A percentile compares a stretch with the other conserved stretches of the same genome.
phyloP scores from a whole-genome alignment of 441 rosid genomes.

The Pelargonium exstipulatum region DNA sequence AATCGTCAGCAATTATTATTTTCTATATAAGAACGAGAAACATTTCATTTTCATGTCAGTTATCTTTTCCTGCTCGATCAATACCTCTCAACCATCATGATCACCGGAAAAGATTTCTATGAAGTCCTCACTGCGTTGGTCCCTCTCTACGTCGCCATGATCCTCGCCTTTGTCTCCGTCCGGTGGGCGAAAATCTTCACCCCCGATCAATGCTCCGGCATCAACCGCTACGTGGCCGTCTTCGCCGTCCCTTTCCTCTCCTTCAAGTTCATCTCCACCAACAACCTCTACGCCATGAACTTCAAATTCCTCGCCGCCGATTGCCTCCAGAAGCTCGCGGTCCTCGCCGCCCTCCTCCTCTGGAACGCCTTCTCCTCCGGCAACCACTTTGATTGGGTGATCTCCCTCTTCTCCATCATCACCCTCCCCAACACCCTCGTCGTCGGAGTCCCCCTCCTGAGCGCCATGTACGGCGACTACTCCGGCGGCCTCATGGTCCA shows the following conservation, averaged over 20 bases:
- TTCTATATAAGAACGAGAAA: too few relatives aligned
- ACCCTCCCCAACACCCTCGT: constrained; percentile 80
- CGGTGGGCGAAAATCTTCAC: constrained; percentile 88
- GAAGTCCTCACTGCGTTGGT: constrained; percentile 82
- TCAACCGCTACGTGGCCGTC: constrained; percentile 83
- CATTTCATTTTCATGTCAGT: too few relatives aligned
- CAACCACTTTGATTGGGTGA: constrained; percentile 67
- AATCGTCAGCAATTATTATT: too few relatives aligned
- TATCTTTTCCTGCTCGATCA: too few relatives aligned
- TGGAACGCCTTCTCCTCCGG: constrained; percentile 54
- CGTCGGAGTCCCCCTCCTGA: constrained; percentile 72
- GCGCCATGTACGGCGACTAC: constrained; percentile 79
- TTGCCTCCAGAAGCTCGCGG: constrained; percentile 64
- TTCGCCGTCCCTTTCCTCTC: constrained; percentile 84
- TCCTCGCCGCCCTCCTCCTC: constrained; percentile 55
- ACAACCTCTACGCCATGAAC: constrained; percentile 67
- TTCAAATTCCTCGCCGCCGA: constrained; percentile 81
- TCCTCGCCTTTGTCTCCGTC: constrained; percentile 73
- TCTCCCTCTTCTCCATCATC: constrained; percentile 68
- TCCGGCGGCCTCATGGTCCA: constrained; percentile 71
- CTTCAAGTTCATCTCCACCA: constrained; percentile 74
- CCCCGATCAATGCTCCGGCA: constrained; percentile 85
- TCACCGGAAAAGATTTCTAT: constrained; percentile 64
- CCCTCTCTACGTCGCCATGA: constrained; percentile 82
- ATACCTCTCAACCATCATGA: constrained; percentile 34